These are phyloP conservation scores for Exophiala spinifera DNA, from an alignment of 2,329 filamentous ascomycete species.

Conservation along the genomic window DNA sequence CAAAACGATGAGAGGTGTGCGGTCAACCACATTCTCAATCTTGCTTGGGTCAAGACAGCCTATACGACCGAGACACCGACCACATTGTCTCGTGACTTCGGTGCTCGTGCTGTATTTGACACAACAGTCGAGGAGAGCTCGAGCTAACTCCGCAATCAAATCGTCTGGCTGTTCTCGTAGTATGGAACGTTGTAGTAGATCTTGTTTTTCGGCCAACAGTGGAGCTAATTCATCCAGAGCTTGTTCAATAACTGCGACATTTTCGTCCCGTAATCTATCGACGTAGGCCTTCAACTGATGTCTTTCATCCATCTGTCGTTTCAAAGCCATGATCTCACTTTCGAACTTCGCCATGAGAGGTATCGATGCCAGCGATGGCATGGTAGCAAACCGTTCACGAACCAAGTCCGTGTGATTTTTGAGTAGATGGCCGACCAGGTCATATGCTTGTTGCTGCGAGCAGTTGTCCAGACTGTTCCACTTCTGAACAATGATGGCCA, in stretches of 20 bases:
- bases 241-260: conserved; percentile 77
- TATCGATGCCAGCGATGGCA: conserved; percentile 73
- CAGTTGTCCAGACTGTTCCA: conserved; percentile 66
- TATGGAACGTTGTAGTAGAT: conserved; percentile 73
- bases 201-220: conserved; percentile 71
- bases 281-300: conserved; percentile 69
- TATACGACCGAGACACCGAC: conserved; percentile 80
- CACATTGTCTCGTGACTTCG: conserved; percentile 67
- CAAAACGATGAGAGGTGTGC: conserved; percentile 78
- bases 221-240: conserved; percentile 72
- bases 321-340: conserved; percentile 61
- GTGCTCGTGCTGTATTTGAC: conserved; percentile 72
- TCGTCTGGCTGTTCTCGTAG: conserved; percentile 79
- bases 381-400: conserved; percentile 64
- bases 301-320: conserved; percentile 62
- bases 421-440: conserved; percentile 64
- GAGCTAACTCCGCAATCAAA: conserved; percentile 67
- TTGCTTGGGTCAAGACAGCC: conserved; percentile 90
- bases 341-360: conserved; percentile 67
- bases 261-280: conserved; percentile 75
- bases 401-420: conserved; percentile 61
- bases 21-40: conserved; percentile 74
- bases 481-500: conserved; percentile 79
- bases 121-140: conserved; percentile 79
- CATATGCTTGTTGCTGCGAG: conserved; percentile 59